Conservation (phyloP, 768 basidiomycete genomes). For the Boletus subparvulus region DNA sequence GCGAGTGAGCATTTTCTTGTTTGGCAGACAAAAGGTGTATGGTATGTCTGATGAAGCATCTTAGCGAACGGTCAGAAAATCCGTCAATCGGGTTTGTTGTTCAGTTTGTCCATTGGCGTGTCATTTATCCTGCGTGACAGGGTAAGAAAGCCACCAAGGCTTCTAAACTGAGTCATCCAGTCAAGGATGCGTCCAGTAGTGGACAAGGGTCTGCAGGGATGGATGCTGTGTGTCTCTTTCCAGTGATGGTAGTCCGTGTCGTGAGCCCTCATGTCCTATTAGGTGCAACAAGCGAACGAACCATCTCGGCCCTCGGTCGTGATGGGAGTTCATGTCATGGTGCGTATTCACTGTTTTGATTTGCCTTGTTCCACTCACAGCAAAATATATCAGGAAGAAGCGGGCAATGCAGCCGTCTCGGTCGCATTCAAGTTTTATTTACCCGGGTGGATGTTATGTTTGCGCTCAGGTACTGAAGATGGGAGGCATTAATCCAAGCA, state of each 20-base stretch:
- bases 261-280: background rate
- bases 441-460: constrained; percentile 2
- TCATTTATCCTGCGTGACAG: background rate
- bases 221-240: no score
- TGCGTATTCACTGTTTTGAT: background rate
- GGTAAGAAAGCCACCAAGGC: background rate
- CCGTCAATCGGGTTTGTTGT: background rate
- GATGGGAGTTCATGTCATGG: background rate
- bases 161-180: background rate
- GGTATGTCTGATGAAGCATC: background rate
- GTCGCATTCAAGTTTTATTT: background rate
- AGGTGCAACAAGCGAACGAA: background rate
- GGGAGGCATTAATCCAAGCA: no score
- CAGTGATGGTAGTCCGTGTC: no score
- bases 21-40: no score
- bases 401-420: background rate
- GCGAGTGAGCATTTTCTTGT: background rate
- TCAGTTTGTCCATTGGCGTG: background rate
- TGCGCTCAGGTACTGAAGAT: no score
- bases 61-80: background rate
- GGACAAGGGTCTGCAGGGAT: no score
- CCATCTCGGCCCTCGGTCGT: background rate
- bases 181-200: background rate
- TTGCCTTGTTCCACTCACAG: background rate
- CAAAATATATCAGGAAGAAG: background rate